These are phyloP conservation scores for Rugonectria rugulosa DNA, from an alignment of 2,329 filamentous ascomycete genomes.

Conservation along the genomic window DNA sequence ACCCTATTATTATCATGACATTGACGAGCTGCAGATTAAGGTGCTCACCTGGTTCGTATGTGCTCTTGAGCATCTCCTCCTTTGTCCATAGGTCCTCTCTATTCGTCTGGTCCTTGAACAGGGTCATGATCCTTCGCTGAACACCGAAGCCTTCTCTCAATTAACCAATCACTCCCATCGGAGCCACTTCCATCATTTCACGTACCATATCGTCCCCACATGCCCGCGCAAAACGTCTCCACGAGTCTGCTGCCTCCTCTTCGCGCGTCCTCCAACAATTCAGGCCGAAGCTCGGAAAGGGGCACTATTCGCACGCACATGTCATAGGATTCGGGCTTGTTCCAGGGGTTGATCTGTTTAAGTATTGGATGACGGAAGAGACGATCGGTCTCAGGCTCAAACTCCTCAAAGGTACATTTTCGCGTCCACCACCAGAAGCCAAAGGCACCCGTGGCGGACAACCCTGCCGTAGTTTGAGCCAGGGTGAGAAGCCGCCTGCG, in stretches of 20 bases:
- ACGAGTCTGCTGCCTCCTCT: slow-evolving; percentile 26
- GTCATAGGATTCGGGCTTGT: slow-evolving; percentile 29
- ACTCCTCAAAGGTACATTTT: slow-evolving; percentile 32
- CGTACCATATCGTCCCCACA: slow-evolving; percentile 34
- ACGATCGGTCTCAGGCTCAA: slow-evolving; percentile 17
- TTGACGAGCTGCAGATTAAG: background rate
- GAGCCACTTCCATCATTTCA: fast-evolving
- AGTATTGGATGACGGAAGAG: slow-evolving; percentile 25
- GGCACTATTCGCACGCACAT: slow-evolving; percentile 28
- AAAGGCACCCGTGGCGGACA: slow-evolving; percentile 4
- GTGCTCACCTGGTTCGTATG: slow-evolving; percentile 27
- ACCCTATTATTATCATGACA: background rate
- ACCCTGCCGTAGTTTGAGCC: slow-evolving; percentile 1
- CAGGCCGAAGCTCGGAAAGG: slow-evolving; percentile 6
- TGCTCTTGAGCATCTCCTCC: slow-evolving; percentile 22
- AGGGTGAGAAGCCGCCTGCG: background rate
- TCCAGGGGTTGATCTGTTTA: slow-evolving; percentile 28
- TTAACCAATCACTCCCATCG: background rate
- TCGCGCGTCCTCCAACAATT: slow-evolving; percentile 21
- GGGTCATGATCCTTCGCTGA: slow-evolving; percentile 24
- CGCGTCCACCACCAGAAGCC: slow-evolving; percentile 28
- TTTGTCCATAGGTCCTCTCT: slow-evolving; percentile 28
- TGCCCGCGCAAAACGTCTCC: slow-evolving; percentile 26
- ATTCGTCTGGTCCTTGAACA: slow-evolving; percentile 16
- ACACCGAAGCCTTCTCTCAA: slow-evolving; percentile 9